phyloP scores from a whole-genome alignment of 768 basidiomycete genomes.

The Naganishia kalamii region DNA sequence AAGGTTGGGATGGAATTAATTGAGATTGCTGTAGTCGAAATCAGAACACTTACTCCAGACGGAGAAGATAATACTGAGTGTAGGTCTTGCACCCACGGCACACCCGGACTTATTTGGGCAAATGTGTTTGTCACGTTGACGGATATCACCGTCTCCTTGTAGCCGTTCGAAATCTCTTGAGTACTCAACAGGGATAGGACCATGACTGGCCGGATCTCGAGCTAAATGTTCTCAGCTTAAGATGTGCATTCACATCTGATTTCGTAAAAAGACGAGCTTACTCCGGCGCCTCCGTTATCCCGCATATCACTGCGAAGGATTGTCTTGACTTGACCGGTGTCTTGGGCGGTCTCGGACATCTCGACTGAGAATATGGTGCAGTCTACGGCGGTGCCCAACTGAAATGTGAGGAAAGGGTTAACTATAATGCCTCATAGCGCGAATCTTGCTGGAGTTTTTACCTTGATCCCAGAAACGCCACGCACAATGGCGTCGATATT shows the following conservation, averaged over 20 bases:
- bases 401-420: background rate
- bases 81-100: constrained; percentile 61
- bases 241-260: background rate
- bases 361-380: constrained; percentile 2
- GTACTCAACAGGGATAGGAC: constrained; percentile 50
- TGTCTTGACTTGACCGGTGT: background rate
- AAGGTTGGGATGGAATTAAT: background rate
- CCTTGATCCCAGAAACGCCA: background rate
- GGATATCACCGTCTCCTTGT: constrained; percentile 60
- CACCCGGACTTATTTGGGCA: constrained; percentile 58
- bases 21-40: no score
- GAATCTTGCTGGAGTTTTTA: background rate
- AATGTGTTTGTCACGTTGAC: constrained; percentile 49
- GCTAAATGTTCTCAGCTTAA: background rate
- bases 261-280: background rate
- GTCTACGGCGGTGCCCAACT: background rate
- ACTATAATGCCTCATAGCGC: background rate
- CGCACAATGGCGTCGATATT: constrained; percentile 58
- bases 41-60: constrained; percentile 62
- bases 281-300: background rate
- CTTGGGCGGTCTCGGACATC: background rate
- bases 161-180: constrained; percentile 67
- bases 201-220: background rate
- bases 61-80: constrained; percentile 68
- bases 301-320: constrained; percentile 7